A percentile compares a stretch with the other conserved stretches of the same genome.
Evolutionary conservation across 2,329 filamentous ascomycete species (phyloP).

Genomic region (Lachnellula subtilissima): DNA sequence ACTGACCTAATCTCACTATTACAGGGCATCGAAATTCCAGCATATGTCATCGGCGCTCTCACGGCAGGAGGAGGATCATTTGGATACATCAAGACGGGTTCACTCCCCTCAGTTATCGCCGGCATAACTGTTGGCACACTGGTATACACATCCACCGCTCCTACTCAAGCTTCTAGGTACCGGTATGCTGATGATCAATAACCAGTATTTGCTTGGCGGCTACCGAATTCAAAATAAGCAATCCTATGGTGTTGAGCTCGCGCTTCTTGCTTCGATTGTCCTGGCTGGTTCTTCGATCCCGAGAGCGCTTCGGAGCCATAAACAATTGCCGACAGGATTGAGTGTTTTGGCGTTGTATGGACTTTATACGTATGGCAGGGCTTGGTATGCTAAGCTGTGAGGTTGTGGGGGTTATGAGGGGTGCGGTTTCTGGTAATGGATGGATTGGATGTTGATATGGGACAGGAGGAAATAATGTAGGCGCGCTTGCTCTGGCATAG

Average conservation of each 20-base stretch:
- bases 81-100: constrained; percentile 80
- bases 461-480: background rate
- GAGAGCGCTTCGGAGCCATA: constrained; percentile 74
- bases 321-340: constrained; percentile 77
- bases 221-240: constrained; percentile 71
- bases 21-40: constrained; percentile 52
- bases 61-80: constrained; percentile 84
- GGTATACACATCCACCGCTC: constrained; percentile 33
- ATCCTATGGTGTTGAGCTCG: constrained; percentile 80
- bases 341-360: constrained; percentile 77
- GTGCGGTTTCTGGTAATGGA: background rate
- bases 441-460: background rate
- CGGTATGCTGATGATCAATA: too few relatives aligned
- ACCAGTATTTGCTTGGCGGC: constrained; percentile 65
- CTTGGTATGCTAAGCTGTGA: constrained; percentile 40
- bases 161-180: background rate
- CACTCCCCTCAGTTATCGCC: constrained; percentile 79
- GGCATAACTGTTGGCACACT: constrained; percentile 76
- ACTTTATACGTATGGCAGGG: constrained; percentile 72
- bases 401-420: constrained; percentile 34
- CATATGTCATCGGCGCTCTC: constrained; percentile 72
- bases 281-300: constrained; percentile 82
- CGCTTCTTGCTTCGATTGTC: constrained; percentile 81
- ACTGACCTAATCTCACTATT: constrained; percentile 4
- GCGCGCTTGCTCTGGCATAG: background rate